Evolutionary conservation across 2,329 filamentous ascomycete species (phyloP).

Genomic region (Fusarium hostae): DNA sequence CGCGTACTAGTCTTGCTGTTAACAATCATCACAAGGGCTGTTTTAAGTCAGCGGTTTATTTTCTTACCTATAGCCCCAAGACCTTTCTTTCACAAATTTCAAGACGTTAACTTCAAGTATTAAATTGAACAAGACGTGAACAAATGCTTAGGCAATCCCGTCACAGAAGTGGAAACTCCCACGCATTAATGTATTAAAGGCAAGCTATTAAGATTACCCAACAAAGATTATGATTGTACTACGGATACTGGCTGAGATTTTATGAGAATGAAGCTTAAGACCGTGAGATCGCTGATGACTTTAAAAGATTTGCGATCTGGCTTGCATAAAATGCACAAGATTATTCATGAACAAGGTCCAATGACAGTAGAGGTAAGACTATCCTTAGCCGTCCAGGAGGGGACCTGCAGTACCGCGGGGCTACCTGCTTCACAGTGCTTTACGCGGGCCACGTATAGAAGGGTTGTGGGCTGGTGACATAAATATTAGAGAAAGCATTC

Average conservation of each 20-base stretch:
- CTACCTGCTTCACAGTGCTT: constrained; percentile 35
- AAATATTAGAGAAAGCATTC: not conserved
- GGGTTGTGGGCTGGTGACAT: not conserved
- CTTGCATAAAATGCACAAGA: not conserved
- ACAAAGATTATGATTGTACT: not conserved
- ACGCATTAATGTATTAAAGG: not conserved
- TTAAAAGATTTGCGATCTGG: not conserved
- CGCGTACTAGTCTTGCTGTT: not conserved
- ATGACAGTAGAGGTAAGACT: not conserved
- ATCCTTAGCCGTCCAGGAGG: no score
- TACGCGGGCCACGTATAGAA: constrained; percentile 17
- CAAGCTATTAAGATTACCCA: not conserved
- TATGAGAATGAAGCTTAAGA: not conserved
- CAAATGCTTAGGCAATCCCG: not conserved
- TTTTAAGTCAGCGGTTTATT: not conserved
- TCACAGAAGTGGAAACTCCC: no score
- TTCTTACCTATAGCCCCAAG: not conserved
- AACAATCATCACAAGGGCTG: not conserved
- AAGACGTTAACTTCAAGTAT: not conserved
- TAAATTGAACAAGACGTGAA: not conserved
- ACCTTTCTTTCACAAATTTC: not conserved
- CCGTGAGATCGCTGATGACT: not conserved
- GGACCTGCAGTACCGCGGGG: constrained; percentile 8
- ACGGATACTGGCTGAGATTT: not conserved
- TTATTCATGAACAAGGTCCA: not conserved